Base-by-base conservation (phyloP, 2,329 filamentous ascomycete species). In the Madurella fahalii region DNA sequence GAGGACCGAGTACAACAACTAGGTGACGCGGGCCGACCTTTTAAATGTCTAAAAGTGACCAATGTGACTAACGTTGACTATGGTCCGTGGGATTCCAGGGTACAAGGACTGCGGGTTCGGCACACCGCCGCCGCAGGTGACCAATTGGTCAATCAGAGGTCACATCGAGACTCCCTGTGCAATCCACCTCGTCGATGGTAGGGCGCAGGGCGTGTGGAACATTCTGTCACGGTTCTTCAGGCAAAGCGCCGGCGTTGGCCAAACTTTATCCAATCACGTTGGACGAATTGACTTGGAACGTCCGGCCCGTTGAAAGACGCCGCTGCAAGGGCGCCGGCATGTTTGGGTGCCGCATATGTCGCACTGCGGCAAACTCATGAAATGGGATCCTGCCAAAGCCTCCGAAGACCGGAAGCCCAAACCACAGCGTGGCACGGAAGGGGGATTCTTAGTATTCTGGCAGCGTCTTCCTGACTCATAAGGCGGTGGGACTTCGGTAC, bases 381-480 rank as follows among this genome's bases (percentile, higher is more conserved):
- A 40, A 8, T 31, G 31, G 16, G 12, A 41, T 31, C 11, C 9
- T 17, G 9, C 5, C 40, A 11, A 39, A 9, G 31, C 31, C 44
- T 56, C 58, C 53, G 58, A 58, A 12, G 16, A 60, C 48, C 58
- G 58, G 58, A 56, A 52, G 25, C 15, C 39, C 17, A 25, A 39
- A 13, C 17, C 15, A 32, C n/a, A 30, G 31, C 30, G 41, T 3
- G 7, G 40, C 37, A n/a, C 13, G 8, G 5, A 9, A 45, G 16
- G 40, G 20, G 44, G 39, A n/a, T 40, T 25, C 18, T 52, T 34
- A 16, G 11, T 16, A 12, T 37, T 54, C 25, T 47, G 34, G 42
- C 40, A 45, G 13, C 18, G n/a, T 44, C n/a, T 54, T 37, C 49
- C 50, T 58, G 58, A 60, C 47, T 60, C 58, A 60, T 52, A 16